Base-by-base conservation (phyloP, 148 eudicot species). In the Amaranthus cruentus region DNA sequence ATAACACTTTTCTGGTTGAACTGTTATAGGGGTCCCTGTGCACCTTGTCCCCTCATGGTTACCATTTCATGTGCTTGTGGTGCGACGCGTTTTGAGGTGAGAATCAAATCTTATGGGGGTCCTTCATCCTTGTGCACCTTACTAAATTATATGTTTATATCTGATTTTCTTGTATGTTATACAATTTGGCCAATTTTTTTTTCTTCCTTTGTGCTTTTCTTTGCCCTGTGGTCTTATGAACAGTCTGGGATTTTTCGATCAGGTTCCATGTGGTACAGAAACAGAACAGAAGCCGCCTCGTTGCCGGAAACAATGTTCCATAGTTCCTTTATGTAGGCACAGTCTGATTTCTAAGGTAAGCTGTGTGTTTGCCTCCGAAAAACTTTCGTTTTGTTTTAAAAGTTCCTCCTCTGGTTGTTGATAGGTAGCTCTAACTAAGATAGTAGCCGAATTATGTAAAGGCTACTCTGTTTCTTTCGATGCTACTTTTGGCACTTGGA, bases 221-320 rank as follows among this genome's bases (percentile, higher is more conserved):
- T 64, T 43, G 2, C 13, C 6, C 3, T 44, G 4, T 9, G 4
- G 4, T 3, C 49, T 60, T 18, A 60, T 9, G 9, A 47, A 43
- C 68, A 47, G 75, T 65, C 21, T 51, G 70, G 42, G 55, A 47
- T 8, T 70, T 70, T 74, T 57, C 76, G 14, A 68, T 79, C 88
- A 95, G 98, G 98, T 95, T 72, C 98, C 97, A 75, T 95, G 98
- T 83, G 98, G 98, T 74, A 88, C 91, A 62, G 98, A 95, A 83
- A 83, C 71, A 64, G 90, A 86, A 51, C 98, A 95, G 78, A 91
- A 88, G 76, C 98, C 98, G 57, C 98, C 98, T 63, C 94, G 82
- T 77, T 95, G 98, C 78, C 89, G 82, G 46, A 91, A 95, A 86
- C 84, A 68, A 68, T 95, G 98, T 78, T 79, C 54, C 63, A 68